Percentiles rank a stretch among this genome's conserved stretches.
Evolutionary conservation across 306 rosid species (phyloP).

Genomic region (Lablab purpureus): DNA sequence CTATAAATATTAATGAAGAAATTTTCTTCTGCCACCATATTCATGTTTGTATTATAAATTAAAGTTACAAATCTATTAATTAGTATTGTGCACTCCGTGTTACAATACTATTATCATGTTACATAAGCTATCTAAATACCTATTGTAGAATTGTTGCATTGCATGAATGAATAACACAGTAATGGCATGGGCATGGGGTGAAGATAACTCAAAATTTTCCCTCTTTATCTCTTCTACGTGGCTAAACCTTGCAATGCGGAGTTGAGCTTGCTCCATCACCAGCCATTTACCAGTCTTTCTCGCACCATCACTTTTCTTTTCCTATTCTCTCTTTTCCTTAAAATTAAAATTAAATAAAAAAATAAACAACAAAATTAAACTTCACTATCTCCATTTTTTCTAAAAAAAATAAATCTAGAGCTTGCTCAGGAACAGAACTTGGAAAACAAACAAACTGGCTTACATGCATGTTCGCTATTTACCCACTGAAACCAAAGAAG

Average conservation of each 20-base stretch:
- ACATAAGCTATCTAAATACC: no score
- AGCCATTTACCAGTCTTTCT: conserved; percentile 46
- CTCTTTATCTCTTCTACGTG: conserved; percentile 39
- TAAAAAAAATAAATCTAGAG: not conserved
- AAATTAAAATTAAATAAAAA: conserved; percentile 1
- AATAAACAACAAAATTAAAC: not conserved
- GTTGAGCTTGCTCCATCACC: conserved; percentile 60
- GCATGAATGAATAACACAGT: not conserved
- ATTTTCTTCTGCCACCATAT: no score
- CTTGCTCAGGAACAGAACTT: not conserved
- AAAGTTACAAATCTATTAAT: no score
- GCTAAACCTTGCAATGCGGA: conserved; percentile 66
- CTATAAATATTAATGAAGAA: no score
- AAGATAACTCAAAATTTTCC: conserved; percentile 55
- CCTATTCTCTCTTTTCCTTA: conserved; percentile 24
- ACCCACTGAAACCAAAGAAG: conserved; percentile 10
- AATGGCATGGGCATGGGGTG: conserved; percentile 34
- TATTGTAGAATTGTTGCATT: not conserved
- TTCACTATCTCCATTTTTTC: conserved; percentile 4
- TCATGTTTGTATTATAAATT: no score
- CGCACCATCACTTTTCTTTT: conserved; percentile 23
- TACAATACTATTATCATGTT: no score
- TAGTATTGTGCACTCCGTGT: no score
- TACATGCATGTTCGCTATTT: conserved; percentile 4
- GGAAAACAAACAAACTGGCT: not conserved